Evolutionary conservation across 1,139 yeast species (phyloP), one percentile per base, ranked within the genome.

Genomic region (Wickerhamiella infanticola): DNA sequence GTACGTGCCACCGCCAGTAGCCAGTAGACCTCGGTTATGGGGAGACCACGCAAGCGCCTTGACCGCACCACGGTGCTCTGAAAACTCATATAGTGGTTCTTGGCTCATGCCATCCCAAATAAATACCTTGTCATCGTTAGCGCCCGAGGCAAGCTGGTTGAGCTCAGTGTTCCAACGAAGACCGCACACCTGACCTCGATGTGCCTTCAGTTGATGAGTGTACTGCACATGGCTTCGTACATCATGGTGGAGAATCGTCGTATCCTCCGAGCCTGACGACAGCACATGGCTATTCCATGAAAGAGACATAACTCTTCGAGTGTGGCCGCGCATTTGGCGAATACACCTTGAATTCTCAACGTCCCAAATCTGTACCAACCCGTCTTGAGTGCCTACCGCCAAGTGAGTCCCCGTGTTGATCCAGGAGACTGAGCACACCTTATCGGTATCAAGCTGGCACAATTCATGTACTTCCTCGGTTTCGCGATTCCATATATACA

Each of bases 11-110:
- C 98, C 99, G 5, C 98, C 99, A 2, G 93, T 77, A 0, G 97
- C 97, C 46, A 90, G 64, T 3, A 88, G 73, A 0, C 97, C 97
- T 48, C 97, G 69, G 59, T 85, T 95, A 60, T 90, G 97, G 0
- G 98, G 97, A 0, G 94, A 83, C 99, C 99, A 90, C 1, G 95
- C 84, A 46, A 90, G 74, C 1, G 97, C 98, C 63, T 55, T 90
- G 4, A 90, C 94, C 0, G 98, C 99, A 0, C 98, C 97, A 24
- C 75, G 76, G 59, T 90, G 98, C 52, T 85, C 95, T 5, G 72
- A 70, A 56, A 88, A 82, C 50, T 72, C 79, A 59, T 79, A 75
- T 35, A 85, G 62, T 1, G 98, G 97, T 37, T 54, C 54, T 44
- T 62, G 73, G 11, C 73, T 72, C 39, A 82, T 62, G 1, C 94